Evolutionary conservation across 225 moss, liverwort and hornwort genomes (phyloP), one percentile per base, ranked within the genome.

Genomic region (Marchantia polymorpha): DNA sequence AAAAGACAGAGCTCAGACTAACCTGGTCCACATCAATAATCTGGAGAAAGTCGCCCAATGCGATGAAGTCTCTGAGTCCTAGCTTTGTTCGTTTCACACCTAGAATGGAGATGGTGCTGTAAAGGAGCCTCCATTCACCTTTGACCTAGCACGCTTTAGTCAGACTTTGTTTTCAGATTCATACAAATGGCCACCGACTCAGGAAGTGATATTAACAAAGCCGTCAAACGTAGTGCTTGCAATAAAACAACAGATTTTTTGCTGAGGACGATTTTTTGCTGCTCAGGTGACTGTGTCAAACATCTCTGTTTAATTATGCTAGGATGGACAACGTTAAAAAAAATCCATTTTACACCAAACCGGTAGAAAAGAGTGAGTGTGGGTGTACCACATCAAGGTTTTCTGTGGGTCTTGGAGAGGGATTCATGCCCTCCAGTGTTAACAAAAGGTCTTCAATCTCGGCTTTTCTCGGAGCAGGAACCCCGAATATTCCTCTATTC

Each of bases 401-500:
- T 30, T 95, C 93, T 10, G 93, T 92, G 20, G 95, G 95, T 78
- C 89, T 83, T 30, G 86, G 85, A 70, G 72, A 86, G 74, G 93
- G 93, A 82, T 84, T 95, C 13, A 82, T 79, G 69, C 85, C 84
- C 80, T 95, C 95, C 47, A 95, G 89, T 10, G 91, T 85, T 81
- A 83, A 81, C 75, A 95, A 78, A 68, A 93, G 79, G 15, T 84
- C 78, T 72, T 93, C 92, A 8, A 95, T 86, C 83, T 93, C 87
- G 23, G 78, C 79, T 83, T 91, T 95, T 82, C 90, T 89, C 68
- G 88, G 84, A 84, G 93, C 85, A 84, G 88, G 88, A 69, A 91
- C 92, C 80, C 93, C 93, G 39, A 95, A 95, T 81, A 95, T 95
- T 80, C 95, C 95, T 90, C 93, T 93, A 89, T 95, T 93, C 84